Percentiles rank a stretch among this genome's conserved stretches.
Conservation (phyloP, 2,329 filamentous ascomycete species). For the Penicillium sp. region DNA sequence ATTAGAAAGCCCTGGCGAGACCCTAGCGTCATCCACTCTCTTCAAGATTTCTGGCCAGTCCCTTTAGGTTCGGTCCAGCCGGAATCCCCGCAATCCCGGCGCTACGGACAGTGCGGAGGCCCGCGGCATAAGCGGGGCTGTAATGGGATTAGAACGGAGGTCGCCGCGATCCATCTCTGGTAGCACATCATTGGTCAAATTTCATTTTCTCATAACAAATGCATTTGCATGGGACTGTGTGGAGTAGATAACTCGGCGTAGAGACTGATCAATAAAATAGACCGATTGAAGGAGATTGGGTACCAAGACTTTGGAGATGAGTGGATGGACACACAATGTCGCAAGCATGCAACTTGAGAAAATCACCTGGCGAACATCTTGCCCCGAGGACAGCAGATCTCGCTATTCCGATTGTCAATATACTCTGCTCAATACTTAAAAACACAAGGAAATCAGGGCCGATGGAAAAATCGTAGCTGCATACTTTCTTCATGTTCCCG, state of each 20-base stretch:
- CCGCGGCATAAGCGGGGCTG: conserved; percentile 4
- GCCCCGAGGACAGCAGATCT: background rate
- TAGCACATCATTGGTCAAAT: background rate
- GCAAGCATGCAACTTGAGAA: background rate
- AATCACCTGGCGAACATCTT: background rate
- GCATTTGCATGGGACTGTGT: background rate
- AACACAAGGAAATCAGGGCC: background rate
- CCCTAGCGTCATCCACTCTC: background rate
- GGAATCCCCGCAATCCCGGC: conserved; percentile 1
- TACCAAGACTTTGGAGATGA: background rate
- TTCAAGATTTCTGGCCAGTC: conserved; percentile 8
- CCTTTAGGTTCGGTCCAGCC: conserved; percentile 13
- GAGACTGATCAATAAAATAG: background rate
- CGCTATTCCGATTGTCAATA: background rate
- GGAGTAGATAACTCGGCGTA: background rate
- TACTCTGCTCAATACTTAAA: no score
- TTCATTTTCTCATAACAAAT: no score
- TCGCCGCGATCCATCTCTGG: conserved; percentile 9
- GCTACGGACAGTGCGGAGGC: background rate
- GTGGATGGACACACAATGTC: background rate
- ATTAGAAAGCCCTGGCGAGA: background rate
- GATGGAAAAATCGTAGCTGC: background rate
- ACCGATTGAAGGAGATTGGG: background rate
- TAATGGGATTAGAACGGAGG: conserved; percentile 9
- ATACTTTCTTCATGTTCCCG: background rate